Percentiles rank a stretch among this genome's conserved stretches.
Evolutionary conservation across 208 protist species (phyloP).

Genomic region (Crithidia brevicula): DNA sequence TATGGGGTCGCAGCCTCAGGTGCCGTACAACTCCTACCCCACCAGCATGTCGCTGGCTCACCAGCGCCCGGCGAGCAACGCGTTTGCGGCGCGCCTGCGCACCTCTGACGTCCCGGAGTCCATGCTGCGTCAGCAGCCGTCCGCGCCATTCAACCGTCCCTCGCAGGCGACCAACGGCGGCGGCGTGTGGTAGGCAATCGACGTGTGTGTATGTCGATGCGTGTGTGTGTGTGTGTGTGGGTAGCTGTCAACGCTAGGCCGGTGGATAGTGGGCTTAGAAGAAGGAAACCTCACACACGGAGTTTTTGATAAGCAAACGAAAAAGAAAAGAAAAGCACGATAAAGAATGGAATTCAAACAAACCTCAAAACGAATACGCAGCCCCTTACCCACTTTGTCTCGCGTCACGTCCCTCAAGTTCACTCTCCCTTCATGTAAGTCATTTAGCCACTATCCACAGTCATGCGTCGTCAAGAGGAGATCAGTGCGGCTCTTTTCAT

Average conservation of each 20-base stretch:
- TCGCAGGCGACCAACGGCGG: slow-evolving; percentile 36
- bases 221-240: slow-evolving; percentile 32
- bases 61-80: slow-evolving; percentile 19
- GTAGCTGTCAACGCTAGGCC: not conserved
- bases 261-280: not conserved
- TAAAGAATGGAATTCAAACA: slow-evolving; percentile 2
- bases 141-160: slow-evolving; percentile 38
- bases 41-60: slow-evolving; percentile 22
- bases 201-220: slow-evolving; percentile 16
- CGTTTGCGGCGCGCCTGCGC: slow-evolving; percentile 29
- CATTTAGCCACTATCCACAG: slow-evolving; percentile 1
- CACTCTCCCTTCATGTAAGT: not conserved
- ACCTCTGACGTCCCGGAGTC: slow-evolving; percentile 28
- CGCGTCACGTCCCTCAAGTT: not conserved
- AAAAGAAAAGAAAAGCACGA: not conserved
- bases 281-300: not conserved
- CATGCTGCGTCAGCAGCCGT: slow-evolving; percentile 25
- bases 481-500: slow-evolving; percentile 12
- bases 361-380: slow-evolving; percentile 11
- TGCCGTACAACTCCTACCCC: slow-evolving; percentile 64
- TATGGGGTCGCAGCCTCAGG: slow-evolving; percentile 35
- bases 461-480: not conserved
- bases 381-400: slow-evolving; percentile 2
- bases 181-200: slow-evolving; percentile 48
- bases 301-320: slow-evolving; percentile 9